Evolutionary conservation across 768 basidiomycete genomes (phyloP).

Genomic region (Suillus occidentalis): DNA sequence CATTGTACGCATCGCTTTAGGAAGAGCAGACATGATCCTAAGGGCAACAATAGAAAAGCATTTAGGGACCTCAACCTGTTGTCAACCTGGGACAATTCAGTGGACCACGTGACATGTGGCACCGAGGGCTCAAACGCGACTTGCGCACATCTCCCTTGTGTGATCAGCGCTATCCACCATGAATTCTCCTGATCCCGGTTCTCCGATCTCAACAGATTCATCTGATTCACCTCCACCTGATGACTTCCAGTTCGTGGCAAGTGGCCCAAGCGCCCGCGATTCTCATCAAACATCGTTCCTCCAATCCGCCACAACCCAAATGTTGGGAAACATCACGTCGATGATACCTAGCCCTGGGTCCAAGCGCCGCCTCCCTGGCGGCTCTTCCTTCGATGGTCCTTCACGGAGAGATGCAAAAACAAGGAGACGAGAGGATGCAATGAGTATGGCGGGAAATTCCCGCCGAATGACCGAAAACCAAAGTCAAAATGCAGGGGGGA

Average conservation of each 20-base stretch:
- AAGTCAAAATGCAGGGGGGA: conserved; percentile 11
- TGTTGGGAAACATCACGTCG: conserved; percentile 19
- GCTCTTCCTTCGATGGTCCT: conserved; percentile 41
- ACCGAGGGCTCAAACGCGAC: neutral
- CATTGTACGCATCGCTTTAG: conserved; percentile 30
- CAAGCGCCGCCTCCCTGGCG: conserved; percentile 52
- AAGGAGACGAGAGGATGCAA: conserved; percentile 46
- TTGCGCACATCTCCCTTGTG: neutral
- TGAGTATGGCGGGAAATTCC: conserved; percentile 20
- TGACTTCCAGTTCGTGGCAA: conserved; percentile 28
- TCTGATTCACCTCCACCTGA: conserved; percentile 39
- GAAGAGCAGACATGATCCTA: conserved; percentile 16
- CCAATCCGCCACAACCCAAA: conserved; percentile 20
- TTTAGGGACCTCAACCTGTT: neutral
- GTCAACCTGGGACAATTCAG: neutral
- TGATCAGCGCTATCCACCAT: conserved; percentile 15
- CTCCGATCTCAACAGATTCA: conserved; percentile 37
- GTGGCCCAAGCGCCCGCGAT: conserved; percentile 20
- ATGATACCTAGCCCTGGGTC: conserved; percentile 30
- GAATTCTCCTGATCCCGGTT: conserved; percentile 39
- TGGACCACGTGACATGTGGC: conserved; percentile 2
- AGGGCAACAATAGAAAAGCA: neutral
- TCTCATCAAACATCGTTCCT: conserved; percentile 27
- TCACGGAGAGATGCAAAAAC: conserved; percentile 51
- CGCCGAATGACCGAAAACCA: conserved; percentile 29